Percentiles rank a stretch among this genome's conserved stretches.
phyloP scores from a whole-genome alignment of 1,284 basidiomycete genomes.

The Malassezia psittaci region DNA sequence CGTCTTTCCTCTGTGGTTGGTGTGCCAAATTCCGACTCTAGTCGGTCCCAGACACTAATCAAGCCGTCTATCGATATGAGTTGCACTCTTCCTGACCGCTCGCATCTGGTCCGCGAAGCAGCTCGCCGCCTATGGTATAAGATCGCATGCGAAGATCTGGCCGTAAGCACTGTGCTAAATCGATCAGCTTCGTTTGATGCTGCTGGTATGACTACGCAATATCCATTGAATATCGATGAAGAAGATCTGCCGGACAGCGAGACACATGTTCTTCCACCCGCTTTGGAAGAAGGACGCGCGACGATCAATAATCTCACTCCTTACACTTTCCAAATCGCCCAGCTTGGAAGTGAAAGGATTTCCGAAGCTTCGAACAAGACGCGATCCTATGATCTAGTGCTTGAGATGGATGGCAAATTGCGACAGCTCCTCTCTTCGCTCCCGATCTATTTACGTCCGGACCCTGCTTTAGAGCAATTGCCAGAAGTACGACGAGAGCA shows the following conservation, averaged over 20 bases:
- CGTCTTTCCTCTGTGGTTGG: slow-evolving; percentile 22
- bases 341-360: slow-evolving; percentile 22
- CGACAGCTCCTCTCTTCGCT: slow-evolving; percentile 22
- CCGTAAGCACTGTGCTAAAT: slow-evolving; percentile 19
- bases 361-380: slow-evolving; percentile 20
- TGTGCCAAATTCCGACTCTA: not conserved
- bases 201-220: slow-evolving; percentile 20
- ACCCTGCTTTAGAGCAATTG: slow-evolving; percentile 31
- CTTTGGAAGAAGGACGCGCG: slow-evolving; percentile 14
- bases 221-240: slow-evolving; percentile 35
- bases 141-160: slow-evolving; percentile 11
- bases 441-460: slow-evolving; percentile 28
- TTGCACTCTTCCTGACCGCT: slow-evolving; percentile 27
- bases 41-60: slow-evolving; percentile 1
- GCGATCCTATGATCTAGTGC: slow-evolving; percentile 25
- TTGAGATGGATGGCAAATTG: slow-evolving; percentile 28
- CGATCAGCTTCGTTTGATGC: slow-evolving; percentile 17
- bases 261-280: slow-evolving; percentile 8
- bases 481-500: slow-evolving; percentile 28
- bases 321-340: slow-evolving; percentile 26
- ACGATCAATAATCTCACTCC: slow-evolving; percentile 28
- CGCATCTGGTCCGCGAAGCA: slow-evolving; percentile 36
- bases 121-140: slow-evolving; percentile 26
- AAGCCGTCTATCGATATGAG: slow-evolving; percentile 14
- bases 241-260: slow-evolving; percentile 19